A percentile compares a stretch with the other conserved stretches of the same genome.
These are phyloP conservation scores for Hyaloscypha finlandica DNA, from an alignment of 495 filamentous ascomycete species.

Conservation along the genomic window DNA sequence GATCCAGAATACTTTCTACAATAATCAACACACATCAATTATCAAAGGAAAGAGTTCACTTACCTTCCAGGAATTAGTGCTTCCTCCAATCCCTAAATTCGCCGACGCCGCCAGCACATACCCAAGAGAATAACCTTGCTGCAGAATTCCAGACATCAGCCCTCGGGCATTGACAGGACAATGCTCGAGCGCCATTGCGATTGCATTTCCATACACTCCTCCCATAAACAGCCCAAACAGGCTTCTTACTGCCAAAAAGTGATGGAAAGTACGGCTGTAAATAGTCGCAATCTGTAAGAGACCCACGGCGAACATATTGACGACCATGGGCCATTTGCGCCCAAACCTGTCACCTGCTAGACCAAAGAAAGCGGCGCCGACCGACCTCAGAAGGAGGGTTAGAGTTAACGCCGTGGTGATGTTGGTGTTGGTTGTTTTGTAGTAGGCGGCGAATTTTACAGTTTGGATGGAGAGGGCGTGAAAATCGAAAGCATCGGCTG, in stretches of 20 bases:
- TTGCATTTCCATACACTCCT: slow-evolving; percentile 79
- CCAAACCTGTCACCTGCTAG: slow-evolving; percentile 73
- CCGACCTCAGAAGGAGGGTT: slow-evolving; percentile 67
- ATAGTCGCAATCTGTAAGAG: slow-evolving; percentile 72
- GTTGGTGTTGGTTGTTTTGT: slow-evolving; percentile 61
- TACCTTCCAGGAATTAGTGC: slow-evolving; percentile 20
- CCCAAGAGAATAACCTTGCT: slow-evolving; percentile 76
- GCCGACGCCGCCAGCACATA: slow-evolving; percentile 73
- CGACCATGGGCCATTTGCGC: slow-evolving; percentile 80
- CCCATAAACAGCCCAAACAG: slow-evolving; percentile 85
- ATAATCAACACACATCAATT: no score
- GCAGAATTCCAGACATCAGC: slow-evolving; percentile 76
- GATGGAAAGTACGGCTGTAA: slow-evolving; percentile 63
- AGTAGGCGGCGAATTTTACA: slow-evolving; percentile 67
- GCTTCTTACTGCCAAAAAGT: slow-evolving; percentile 69
- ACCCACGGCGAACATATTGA: slow-evolving; percentile 68
- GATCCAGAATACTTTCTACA: slow-evolving; percentile 38
- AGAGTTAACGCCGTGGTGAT: slow-evolving; percentile 75
- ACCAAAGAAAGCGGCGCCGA: slow-evolving; percentile 72
- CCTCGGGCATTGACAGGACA: slow-evolving; percentile 50
- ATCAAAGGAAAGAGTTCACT: background rate
- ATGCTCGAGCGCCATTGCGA: slow-evolving; percentile 78
- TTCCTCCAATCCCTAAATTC: slow-evolving; percentile 47
- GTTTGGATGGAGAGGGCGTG: slow-evolving; percentile 74
- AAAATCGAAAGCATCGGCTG: slow-evolving; percentile 75